Base-by-base conservation (phyloP, 2,329 filamentous ascomycete genomes). In the Nothomitra cinnamomea region DNA sequence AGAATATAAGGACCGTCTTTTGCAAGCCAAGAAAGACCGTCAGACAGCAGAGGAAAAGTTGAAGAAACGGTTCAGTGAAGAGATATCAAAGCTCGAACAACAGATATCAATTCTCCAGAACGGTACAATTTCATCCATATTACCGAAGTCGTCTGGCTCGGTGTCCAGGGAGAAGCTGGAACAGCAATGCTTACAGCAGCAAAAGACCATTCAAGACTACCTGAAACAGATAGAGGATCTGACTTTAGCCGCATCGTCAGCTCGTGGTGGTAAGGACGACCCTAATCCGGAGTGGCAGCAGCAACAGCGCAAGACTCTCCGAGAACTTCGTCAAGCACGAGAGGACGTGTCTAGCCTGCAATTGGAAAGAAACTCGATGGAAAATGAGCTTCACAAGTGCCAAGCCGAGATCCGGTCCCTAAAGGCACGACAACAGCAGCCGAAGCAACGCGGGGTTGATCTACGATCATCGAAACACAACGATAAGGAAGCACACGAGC, bases 291-390 rank as follows among this genome's bases (percentile, higher is more conserved):
- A 68, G 51, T 57, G 75, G 12, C 67, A 69, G 35, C 60, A 60
- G n/a, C 66, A 73, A 54, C 64, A 75, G 28, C 67, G 67, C 6
- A 65, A 71, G 53, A 64, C 63, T n/a, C 68, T 63, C 36, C 72
- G 75, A 19, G 70, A 73, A 53, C 65, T 65, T 4, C 64, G 62
- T 35, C 69, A 66, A 51, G 77, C 74, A 58, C 73, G 77, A 28
- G 68, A 72, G 1, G 70, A 75, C 48, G 57, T 78, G n/a, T 65
- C 66, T n/a, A 65, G 65, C 50, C 64, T 79, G 6, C 72, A 70
- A 60, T 66, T 65, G 45, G 75, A 78, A 15, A 78, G 78, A 56
- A 74, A 79, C 41, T 61, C 67, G 7, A 70, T 79, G 36, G 75
- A 76, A 57, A 69, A 72, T 32, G 70, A 77, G 47, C 72, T 74